These are phyloP conservation scores for Debaryomyces nepalensis DNA, from an alignment of 1,139 yeast species.

Conservation along the genomic window DNA sequence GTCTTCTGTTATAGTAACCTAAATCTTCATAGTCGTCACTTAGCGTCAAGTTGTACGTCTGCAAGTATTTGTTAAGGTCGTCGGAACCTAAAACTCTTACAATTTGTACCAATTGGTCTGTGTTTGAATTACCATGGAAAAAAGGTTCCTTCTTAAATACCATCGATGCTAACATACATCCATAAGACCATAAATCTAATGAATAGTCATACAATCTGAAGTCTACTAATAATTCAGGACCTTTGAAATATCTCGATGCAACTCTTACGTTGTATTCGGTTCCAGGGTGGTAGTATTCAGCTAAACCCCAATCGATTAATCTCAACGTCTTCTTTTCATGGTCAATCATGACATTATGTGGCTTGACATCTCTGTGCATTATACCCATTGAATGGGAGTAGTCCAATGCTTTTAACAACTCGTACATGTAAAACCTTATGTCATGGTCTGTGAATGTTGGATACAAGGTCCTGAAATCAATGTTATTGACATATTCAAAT, in stretches of 20 bases:
- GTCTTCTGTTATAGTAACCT: constrained; percentile 79
- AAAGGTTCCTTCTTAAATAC: constrained; percentile 96
- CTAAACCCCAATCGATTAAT: constrained; percentile 98
- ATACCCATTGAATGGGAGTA: constrained; percentile 97
- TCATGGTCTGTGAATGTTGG: constrained; percentile 88
- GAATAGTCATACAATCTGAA: constrained; percentile 93
- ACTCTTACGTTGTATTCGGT: constrained; percentile 96
- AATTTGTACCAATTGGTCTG: constrained; percentile 94
- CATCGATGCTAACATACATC: constrained; percentile 98
- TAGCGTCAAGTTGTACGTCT: constrained; percentile 75
- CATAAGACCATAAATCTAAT: constrained; percentile 94
- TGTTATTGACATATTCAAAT: constrained; percentile 88
- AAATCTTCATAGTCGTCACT: constrained; percentile 84
- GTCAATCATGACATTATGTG: constrained; percentile 98
- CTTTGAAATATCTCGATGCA: constrained; percentile 97
- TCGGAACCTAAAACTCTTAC: constrained; percentile 93
- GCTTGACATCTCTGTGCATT: constrained; percentile 98
- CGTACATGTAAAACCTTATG: constrained; percentile 86
- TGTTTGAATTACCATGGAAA: constrained; percentile 95
- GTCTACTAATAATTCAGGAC: constrained; percentile 95
- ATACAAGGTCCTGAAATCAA: constrained; percentile 87
- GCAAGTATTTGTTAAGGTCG: constrained; percentile 71
- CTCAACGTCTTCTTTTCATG: constrained; percentile 73
- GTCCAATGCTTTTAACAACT: constrained; percentile 86
- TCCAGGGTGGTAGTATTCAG: constrained; percentile 95